These are phyloP conservation scores for Xylariaceae sp. DNA, from an alignment of 2,329 filamentous ascomycete genomes.

Conservation along the genomic window DNA sequence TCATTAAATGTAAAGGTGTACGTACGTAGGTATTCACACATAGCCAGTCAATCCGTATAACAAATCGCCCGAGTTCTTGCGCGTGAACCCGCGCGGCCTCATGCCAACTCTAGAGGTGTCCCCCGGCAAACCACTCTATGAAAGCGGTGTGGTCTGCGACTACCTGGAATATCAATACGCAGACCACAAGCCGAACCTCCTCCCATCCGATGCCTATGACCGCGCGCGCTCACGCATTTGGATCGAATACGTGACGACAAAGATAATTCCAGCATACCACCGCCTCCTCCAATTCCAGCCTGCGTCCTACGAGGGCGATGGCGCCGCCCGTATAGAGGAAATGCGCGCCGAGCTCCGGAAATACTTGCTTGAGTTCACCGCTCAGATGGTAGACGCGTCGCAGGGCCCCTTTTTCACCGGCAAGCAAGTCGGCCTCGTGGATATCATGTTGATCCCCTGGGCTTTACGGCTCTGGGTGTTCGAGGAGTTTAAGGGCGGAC, in stretches of 20 bases:
- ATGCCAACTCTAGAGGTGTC: conserved; percentile 46
- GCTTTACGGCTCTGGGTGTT: conserved; percentile 51
- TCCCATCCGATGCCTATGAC: conserved; percentile 41
- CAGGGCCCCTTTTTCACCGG: conserved; percentile 50
- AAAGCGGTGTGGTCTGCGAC: conserved; percentile 51
- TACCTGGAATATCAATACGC: conserved; percentile 56
- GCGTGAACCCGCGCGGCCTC: conserved; percentile 52
- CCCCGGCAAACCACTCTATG: conserved; percentile 45
- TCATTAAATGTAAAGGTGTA: no score
- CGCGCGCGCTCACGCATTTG: conserved; percentile 50
- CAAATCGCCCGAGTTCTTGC: conserved; percentile 47
- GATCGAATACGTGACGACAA: conserved; percentile 50
- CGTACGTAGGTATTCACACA: not conserved
- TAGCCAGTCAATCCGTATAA: conserved; percentile 51
- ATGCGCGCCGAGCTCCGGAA: conserved; percentile 44
- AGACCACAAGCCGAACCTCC: conserved; percentile 35
- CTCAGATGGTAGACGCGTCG: conserved; percentile 43
- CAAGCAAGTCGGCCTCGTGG: conserved; percentile 43
- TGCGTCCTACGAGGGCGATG: conserved; percentile 16
- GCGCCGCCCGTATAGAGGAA: conserved; percentile 28
- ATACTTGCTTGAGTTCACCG: conserved; percentile 45
- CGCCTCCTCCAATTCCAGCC: conserved; percentile 33
- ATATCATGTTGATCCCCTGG: conserved; percentile 53
- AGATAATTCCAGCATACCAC: conserved; percentile 51
- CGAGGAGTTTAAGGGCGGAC: conserved; percentile 52